Percentiles rank a stretch among this genome's conserved stretches.
These are phyloP conservation scores for Aspergillus jensenii DNA, from an alignment of 2,329 filamentous ascomycete species.

Conservation along the genomic window DNA sequence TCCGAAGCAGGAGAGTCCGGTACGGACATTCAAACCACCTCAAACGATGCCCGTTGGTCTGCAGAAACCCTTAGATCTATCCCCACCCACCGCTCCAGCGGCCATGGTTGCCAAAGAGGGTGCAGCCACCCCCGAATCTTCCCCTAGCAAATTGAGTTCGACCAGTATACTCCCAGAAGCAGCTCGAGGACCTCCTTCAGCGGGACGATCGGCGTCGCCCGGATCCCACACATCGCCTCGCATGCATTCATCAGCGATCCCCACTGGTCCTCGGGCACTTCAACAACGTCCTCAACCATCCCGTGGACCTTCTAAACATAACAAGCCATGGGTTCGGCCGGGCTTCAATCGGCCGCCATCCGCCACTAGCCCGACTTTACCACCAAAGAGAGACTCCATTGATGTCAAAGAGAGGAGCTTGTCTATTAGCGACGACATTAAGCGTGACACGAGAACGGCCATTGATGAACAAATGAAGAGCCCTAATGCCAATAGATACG, in stretches of 20 bases:
- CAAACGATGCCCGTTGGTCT: constrained; percentile 14
- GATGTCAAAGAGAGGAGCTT: constrained; percentile 28
- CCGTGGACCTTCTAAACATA: constrained; percentile 33
- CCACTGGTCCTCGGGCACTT: constrained; percentile 44
- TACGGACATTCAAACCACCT: constrained; percentile 24
- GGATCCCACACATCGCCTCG: constrained; percentile 38
- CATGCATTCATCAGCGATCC: constrained; percentile 36
- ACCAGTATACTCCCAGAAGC: constrained; percentile 27
- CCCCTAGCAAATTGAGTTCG: constrained; percentile 19
- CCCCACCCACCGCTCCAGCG: constrained; percentile 38
- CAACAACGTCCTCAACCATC: constrained; percentile 33
- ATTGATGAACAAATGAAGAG: constrained; percentile 16
- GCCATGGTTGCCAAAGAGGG: constrained; percentile 33
- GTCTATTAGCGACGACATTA: constrained; percentile 20
- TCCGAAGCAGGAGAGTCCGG: constrained; percentile 25
- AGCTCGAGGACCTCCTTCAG: constrained; percentile 24
- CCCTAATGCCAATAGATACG: constrained; percentile 18
- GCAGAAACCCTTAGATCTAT: constrained; percentile 29
- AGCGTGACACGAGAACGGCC: constrained; percentile 14
- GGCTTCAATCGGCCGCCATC: constrained; percentile 32
- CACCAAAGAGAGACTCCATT: constrained; percentile 31
- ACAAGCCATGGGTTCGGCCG: constrained; percentile 41
- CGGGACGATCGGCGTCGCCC: constrained; percentile 29
- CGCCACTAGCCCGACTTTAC: constrained; percentile 15
- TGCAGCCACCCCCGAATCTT: constrained; percentile 20